Conservation (phyloP, 148 eudicot genomes). For the Cornus controversa region DNA sequence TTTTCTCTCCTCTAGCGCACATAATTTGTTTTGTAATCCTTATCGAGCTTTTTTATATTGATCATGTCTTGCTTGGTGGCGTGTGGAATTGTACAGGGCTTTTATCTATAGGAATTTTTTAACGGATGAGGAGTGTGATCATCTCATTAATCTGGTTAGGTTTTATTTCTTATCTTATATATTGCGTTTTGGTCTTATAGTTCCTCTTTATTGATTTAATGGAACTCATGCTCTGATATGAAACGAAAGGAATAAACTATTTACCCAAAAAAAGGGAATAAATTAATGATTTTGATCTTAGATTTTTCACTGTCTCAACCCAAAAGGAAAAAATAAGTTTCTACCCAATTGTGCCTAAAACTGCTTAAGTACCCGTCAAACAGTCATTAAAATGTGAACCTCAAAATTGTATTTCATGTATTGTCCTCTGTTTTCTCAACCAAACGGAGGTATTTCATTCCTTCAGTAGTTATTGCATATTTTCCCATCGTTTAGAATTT, state of each 20-base stretch:
- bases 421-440: neutral
- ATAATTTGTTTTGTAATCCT: neutral
- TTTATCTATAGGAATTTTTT: constrained; percentile 64
- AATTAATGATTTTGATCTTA: neutral
- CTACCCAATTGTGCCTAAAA: neutral
- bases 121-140: constrained; percentile 84
- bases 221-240: neutral
- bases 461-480: neutral
- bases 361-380: neutral
- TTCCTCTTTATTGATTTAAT: neutral
- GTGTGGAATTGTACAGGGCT: constrained; percentile 44
- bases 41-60: neutral
- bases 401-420: neutral
- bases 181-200: neutral
- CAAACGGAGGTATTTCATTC: no score
- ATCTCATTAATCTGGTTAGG: constrained; percentile 65
- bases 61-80: constrained; percentile 3
- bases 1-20: neutral
- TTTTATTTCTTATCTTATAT: neutral
- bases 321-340: no score
- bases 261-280: neutral
- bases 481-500: neutral
- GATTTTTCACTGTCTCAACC: neutral
- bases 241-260: neutral
- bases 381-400: neutral